phyloP scores from a whole-genome alignment of 495 filamentous ascomycete genomes.

The Staphylotrichum longicolle region DNA sequence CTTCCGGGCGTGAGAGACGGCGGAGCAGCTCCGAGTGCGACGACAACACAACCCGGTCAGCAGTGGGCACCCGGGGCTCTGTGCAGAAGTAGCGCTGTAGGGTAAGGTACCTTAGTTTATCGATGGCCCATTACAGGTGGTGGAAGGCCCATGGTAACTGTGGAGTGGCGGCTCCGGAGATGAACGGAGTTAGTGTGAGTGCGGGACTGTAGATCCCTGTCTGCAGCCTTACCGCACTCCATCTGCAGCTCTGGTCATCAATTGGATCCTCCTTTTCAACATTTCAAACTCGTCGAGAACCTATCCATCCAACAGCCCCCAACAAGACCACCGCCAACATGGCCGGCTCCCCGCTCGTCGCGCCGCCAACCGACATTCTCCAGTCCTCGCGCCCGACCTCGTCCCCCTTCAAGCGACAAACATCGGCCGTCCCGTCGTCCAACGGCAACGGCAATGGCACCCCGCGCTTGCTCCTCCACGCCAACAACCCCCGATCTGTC shows the following conservation, averaged over 20 bases:
- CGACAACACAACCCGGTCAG: too few relatives aligned
- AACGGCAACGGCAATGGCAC: slow-evolving; percentile 30
- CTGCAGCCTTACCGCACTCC: too few relatives aligned
- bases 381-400: slow-evolving; percentile 16
- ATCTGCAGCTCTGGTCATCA: too few relatives aligned
- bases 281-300: too few relatives aligned
- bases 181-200: neutral
- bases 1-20: neutral
- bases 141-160: neutral
- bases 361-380: slow-evolving; percentile 23
- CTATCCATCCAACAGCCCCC: too few relatives aligned
- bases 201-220: too few relatives aligned
- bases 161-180: neutral
- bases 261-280: too few relatives aligned
- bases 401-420: slow-evolving; percentile 29
- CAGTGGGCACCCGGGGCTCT: too few relatives aligned
- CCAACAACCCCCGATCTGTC: slow-evolving; percentile 21
- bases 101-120: too few relatives aligned
- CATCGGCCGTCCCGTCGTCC: slow-evolving; percentile 26
- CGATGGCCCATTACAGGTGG: too few relatives aligned
- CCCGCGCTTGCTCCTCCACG: slow-evolving; percentile 23
- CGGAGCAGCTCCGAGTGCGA: too few relatives aligned
- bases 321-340: slow-evolving; percentile 33
- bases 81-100: too few relatives aligned
- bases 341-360: slow-evolving; percentile 33